Conservation (phyloP, 768 basidiomycete species). For the Psilocybe cubensis region DNA sequence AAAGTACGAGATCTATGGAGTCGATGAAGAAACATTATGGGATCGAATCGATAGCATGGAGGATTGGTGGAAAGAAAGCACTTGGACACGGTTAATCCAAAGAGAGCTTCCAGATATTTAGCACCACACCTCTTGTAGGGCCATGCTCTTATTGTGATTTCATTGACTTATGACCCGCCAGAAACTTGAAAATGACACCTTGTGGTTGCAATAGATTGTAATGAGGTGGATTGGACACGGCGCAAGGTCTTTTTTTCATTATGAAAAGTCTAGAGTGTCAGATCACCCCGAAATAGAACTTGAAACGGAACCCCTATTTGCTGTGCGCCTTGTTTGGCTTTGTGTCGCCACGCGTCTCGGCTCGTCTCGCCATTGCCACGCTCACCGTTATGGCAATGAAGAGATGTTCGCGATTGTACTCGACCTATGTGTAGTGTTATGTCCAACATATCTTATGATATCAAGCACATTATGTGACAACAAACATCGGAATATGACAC, state of each 20-base stretch:
- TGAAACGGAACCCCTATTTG: background rate
- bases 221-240: no score
- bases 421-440: background rate
- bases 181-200: background rate
- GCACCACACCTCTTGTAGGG: conserved; percentile 3
- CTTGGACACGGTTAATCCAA: conserved; percentile 81
- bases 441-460: background rate
- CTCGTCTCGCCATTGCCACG: background rate
- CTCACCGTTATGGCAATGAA: background rate
- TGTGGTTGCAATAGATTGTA: no score
- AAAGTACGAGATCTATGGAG: conserved; percentile 85
- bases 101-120: conserved; percentile 83
- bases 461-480: background rate
- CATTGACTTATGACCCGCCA: background rate
- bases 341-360: background rate
- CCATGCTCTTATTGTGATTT: background rate
- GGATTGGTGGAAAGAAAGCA: conserved; percentile 93
- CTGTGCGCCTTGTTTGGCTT: background rate
- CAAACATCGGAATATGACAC: background rate
- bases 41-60: conserved; percentile 80
- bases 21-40: conserved; percentile 87
- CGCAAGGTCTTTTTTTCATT: background rate
- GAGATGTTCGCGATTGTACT: background rate
- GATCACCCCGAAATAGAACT: background rate
- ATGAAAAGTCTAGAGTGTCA: background rate